These are phyloP conservation scores for Akanthomyces uredinophilus DNA, from an alignment of 2,329 filamentous ascomycete genomes.

Conservation along the genomic window DNA sequence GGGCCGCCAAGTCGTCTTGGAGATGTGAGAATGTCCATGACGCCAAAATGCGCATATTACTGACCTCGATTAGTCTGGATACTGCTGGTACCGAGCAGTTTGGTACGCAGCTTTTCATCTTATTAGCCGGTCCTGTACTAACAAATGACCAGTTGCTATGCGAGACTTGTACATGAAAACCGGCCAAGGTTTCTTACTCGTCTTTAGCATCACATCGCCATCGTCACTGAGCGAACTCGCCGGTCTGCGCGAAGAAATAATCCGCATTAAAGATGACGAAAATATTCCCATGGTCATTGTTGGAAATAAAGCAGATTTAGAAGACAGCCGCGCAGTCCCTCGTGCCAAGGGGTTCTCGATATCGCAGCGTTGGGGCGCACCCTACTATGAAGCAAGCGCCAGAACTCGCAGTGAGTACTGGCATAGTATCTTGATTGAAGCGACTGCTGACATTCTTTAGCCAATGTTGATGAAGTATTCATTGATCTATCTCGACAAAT, in stretches of 20 bases:
- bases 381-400: constrained; percentile 88
- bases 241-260: constrained; percentile 81
- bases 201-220: constrained; percentile 84
- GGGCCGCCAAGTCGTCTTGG: constrained; percentile 82
- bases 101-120: constrained; percentile 50
- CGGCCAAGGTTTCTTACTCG: constrained; percentile 83
- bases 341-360: constrained; percentile 76
- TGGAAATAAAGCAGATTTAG: constrained; percentile 85
- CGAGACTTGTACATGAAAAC: constrained; percentile 90
- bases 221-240: constrained; percentile 79
- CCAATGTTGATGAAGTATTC: constrained; percentile 89
- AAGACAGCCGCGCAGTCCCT: constrained; percentile 75
- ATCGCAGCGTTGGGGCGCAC: constrained; percentile 82
- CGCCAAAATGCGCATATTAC: constrained; percentile 18
- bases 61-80: constrained; percentile 57
- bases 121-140: constrained; percentile 17
- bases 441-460: constrained; percentile 30
- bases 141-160: constrained; percentile 47
- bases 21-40: constrained; percentile 60
- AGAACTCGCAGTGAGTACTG: constrained; percentile 58
- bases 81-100: constrained; percentile 92
- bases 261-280: constrained; percentile 84
- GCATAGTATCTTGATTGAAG: background rate
- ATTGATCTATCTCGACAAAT: constrained; percentile 80
- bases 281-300: constrained; percentile 84